Conservation (phyloP, 306 rosid genomes). For the Pterocarpus macrocarpus region DNA sequence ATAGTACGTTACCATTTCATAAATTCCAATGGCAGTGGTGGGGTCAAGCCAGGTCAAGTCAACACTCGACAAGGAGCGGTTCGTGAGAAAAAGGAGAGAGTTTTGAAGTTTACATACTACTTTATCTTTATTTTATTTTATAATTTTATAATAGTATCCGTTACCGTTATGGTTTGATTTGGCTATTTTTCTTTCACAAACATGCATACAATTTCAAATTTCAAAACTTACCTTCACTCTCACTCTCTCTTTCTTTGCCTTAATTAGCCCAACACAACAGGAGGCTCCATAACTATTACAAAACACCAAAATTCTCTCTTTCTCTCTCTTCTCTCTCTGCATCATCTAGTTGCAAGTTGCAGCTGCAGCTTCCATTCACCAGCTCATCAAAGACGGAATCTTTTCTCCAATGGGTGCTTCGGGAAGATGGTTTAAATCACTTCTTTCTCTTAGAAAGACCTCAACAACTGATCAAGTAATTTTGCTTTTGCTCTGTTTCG, state of each 20-base stretch:
- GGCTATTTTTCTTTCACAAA: background rate
- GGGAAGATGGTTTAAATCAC: constrained; percentile 83
- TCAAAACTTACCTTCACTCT: constrained; percentile 50
- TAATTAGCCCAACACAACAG: constrained; percentile 32
- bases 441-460: constrained; percentile 64
- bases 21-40: background rate
- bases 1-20: background rate
- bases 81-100: background rate
- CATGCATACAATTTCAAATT: constrained; percentile 56
- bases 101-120: background rate
- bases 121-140: no score
- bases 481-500: background rate
- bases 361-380: background rate
- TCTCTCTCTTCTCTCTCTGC: background rate
- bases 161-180: constrained; percentile 48
- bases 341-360: background rate
- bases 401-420: constrained; percentile 77
- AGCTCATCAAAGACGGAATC: constrained; percentile 21
- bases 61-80: background rate
- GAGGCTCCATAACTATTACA: background rate
- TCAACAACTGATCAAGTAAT: constrained; percentile 60
- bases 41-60: background rate
- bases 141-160: background rate
- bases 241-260: constrained; percentile 4
- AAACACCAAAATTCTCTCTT: background rate